Base-by-base conservation (phyloP, 805 yeast species). In the Hanseniaspora thailandica region DNA sequence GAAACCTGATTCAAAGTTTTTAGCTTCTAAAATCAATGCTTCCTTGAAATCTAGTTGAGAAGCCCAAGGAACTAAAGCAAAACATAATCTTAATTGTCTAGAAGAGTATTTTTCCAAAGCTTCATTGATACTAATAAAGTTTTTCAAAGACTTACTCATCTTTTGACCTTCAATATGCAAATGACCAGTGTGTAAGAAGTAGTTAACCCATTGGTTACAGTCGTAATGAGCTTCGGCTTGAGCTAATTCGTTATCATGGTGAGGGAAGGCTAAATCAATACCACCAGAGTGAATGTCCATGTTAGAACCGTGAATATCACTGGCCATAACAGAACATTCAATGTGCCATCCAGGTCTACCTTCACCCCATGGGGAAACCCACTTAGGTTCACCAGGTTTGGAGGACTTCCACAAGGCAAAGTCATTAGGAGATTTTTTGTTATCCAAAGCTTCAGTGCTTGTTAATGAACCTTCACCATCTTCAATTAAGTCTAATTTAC, bases 291-390 rank as follows among this genome's bases (percentile, higher is more conserved):
- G 98, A 59, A 93, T 86, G 68, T 93, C 98, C 76, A 93, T 84
- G 55, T 75, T 74, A 20, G 77, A 69, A 4, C 97, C 97, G 36
- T 85, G 75, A 45, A 89, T 76, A 60, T 88, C 95, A 50, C 88
- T 77, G 1, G 97, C 97, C 98, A 93, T 93, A 20, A 93, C 98
- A 8, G 97, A 88, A 76, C 98, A 93, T 70, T 93, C 98, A 66
- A 93, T 93, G 67, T 93, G 98, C 98, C 98, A 93, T 4, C 98
- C 98, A 13, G 98, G 98, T 67, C 98, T 82, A 51, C 98, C 98
- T 55, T 74, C 74, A 25, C 98, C 98, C 97, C 97, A 93, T 26
- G 90, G 89, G 2, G 96, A 86, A 5, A 75, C 77, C 97, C 97
- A 93, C 46, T 80, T 77, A 23, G 98, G 98, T 70, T 93, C 98